Evolutionary conservation across 148 eudicot genomes (phyloP), one percentile per base, ranked within the genome.

Genomic region (Selenicereus undatus): DNA sequence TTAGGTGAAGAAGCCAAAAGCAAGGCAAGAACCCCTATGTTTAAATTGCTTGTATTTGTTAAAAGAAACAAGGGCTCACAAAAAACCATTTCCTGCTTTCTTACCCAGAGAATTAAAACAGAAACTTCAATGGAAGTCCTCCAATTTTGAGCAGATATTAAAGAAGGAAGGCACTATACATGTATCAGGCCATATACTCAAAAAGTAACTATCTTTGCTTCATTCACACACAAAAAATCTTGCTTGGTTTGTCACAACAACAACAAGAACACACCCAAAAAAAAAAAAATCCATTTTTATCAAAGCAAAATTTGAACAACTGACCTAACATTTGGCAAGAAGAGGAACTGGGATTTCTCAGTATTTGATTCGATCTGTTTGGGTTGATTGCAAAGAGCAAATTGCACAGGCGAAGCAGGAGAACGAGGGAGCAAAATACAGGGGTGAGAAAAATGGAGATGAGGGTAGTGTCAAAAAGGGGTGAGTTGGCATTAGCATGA

Each of bases 381-480:
- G 10, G 24, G 68, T 62, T 62, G 68, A 14, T n/a, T 66, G 71
- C 71, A 24, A 9, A 7, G 32, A 26, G 35, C 71, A 27, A 27
- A n/a, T 66, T 66, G 9, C 4, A 27, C 24, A 76, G 78, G 30
- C 2, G 36, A 4, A 54, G 62, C 30, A 26, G 17, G 58, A 8
- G 22, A 74, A 13, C 4, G 62, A 58, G 32, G 75, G 43, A 29
- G 71, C 4, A 56, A 42, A 60, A 36, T 20, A 65, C 22, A 26
- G 80, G 64, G 50, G 32, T 27, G 72, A 32, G 24, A 71, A 71
- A 39, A 76, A 20, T 29, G 60, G 62, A 27, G 35, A 64, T 18
- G 29, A 42, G 78, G n/a, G 29, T 71, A 81, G 73, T 76, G 80
- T 80, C 83, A 76, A 84, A 80, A 84, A 32, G 30, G 26, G 26